Base-by-base conservation (phyloP, 2,329 filamentous ascomycete species). In the Epichloe uncinata region DNA sequence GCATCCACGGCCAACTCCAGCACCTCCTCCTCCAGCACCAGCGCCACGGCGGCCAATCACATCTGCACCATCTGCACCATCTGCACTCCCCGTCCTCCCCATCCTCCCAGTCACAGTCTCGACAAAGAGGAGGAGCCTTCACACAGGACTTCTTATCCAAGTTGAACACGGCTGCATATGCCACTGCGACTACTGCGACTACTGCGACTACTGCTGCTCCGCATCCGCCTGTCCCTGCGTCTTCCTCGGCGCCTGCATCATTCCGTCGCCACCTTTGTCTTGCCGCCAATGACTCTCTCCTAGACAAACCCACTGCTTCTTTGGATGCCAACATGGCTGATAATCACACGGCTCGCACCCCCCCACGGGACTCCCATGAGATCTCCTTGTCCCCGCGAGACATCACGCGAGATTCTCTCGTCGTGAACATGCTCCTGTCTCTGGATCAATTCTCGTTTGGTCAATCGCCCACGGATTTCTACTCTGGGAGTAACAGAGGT, bases 371-470 rank as follows among this genome's bases (percentile, higher is more conserved):
- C 68, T 88, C 85, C 45, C 90, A 96, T 72, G 90, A 95, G 65
- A 75, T 96, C 54, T 90, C 87, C 51, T 75, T 95, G 59, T 83
- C 83, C 47, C 80, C 85, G 45, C 75, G 82, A 53, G 80, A 87
- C 63, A 81, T 87, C 55, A 87, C 86, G 40, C 82, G 91, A 57
- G 87, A 95, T 62, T 96, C 90, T 36, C 82, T 98, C 57, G 88
- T 98, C 52, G 85, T 93, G 67, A 95, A 96, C 66, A 93, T 98
- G 84, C 81, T 97, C 53, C 74, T 93, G 56, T 95, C 90, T 40
- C 82, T 98, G 55, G 91, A 95, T 67, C 85, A 91, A 66, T 81
- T 91, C 62, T 83, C 79, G 40, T 73, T 78, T 57, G 73, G 66
- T 42, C 72, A 76, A 57, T 62, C 68, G 42, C 55, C 49, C 56